Evolutionary conservation across 140 eudicot species (phyloP).

Genomic region (Ambrosia hybrid): DNA sequence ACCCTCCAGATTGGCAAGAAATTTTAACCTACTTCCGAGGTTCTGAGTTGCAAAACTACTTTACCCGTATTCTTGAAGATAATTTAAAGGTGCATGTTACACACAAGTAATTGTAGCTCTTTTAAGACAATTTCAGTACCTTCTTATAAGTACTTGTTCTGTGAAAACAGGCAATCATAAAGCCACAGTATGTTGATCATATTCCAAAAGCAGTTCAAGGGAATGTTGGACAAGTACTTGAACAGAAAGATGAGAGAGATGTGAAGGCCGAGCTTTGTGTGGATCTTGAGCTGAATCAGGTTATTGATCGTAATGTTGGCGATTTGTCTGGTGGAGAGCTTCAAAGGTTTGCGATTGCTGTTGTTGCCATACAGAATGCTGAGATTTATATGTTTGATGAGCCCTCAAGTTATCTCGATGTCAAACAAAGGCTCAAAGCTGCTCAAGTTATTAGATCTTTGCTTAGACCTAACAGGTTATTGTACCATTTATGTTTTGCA

Average conservation of each 20-base stretch:
- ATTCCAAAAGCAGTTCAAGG: slow-evolving; percentile 94
- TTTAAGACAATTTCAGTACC: background rate
- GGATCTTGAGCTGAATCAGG: slow-evolving; percentile 84
- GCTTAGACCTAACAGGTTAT: slow-evolving; percentile 72
- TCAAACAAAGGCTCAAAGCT: slow-evolving; percentile 89
- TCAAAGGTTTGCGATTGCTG: slow-evolving; percentile 96
- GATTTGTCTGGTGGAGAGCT: slow-evolving; percentile 96
- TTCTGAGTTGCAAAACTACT: slow-evolving; percentile 94
- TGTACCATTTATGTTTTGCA: slow-evolving; percentile 11
- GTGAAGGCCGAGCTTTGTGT: slow-evolving; percentile 61
- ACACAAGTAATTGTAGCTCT: background rate
- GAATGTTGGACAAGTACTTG: slow-evolving; percentile 84
- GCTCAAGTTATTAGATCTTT: slow-evolving; percentile 83
- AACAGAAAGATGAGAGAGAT: slow-evolving; percentile 82
- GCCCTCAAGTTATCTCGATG: slow-evolving; percentile 96
- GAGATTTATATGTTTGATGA: slow-evolving; percentile 95
- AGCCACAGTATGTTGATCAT: slow-evolving; percentile 92
- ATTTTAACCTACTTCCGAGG: slow-evolving; percentile 92
- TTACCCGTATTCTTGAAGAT: slow-evolving; percentile 93
- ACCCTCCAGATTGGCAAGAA: slow-evolving; percentile 99
- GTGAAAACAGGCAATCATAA: slow-evolving; percentile 64
- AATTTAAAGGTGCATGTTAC: slow-evolving; percentile 65
- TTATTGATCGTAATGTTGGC: slow-evolving; percentile 86
- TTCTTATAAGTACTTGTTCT: background rate
- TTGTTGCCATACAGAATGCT: slow-evolving; percentile 78